A percentile compares a stretch with the other conserved stretches of the same genome.
phyloP scores from a whole-genome alignment of 441 rosid genomes.

The Eugenia klotzschiana region DNA sequence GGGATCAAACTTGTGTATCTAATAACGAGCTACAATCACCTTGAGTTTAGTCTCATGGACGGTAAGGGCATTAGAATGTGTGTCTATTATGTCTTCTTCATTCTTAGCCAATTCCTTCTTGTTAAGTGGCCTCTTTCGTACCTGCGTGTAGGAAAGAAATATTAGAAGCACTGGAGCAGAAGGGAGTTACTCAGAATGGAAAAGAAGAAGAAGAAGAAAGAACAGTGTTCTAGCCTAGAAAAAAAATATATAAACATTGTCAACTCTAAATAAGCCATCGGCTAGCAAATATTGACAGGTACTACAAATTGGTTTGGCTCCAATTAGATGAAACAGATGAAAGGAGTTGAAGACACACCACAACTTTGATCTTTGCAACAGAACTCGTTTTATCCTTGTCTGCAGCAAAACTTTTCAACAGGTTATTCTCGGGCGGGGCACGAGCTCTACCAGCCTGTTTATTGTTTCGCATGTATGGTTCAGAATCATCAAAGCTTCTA shows the following conservation, averaged over 20 bases:
- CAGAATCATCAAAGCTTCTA: slow-evolving; percentile 78
- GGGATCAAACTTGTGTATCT: not conserved
- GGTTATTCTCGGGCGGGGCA: slow-evolving; percentile 50
- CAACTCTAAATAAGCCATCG: not conserved
- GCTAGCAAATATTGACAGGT: not conserved
- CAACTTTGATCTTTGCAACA: slow-evolving; percentile 98
- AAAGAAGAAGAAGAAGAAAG: not conserved
- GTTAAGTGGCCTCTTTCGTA: slow-evolving; percentile 92
- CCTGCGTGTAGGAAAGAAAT: slow-evolving; percentile 37
- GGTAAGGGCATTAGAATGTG: slow-evolving; percentile 55
- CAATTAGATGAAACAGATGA: not conserved
- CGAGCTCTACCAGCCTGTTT: slow-evolving; percentile 59
- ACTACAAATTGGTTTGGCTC: not conserved
- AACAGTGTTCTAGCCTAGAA: not conserved
- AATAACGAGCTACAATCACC: slow-evolving; percentile 25
- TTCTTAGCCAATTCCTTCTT: slow-evolving; percentile 83
- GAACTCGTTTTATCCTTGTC: slow-evolving; percentile 77
- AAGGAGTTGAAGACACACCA: slow-evolving; percentile 39
- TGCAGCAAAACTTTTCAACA: slow-evolving; percentile 56
- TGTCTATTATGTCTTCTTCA: slow-evolving; percentile 89
- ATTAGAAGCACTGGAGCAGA: not conserved
- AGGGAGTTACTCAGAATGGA: not conserved
- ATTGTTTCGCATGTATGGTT: slow-evolving; percentile 36
- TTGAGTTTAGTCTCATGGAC: slow-evolving; percentile 94
- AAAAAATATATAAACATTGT: not conserved